Percentiles rank a stretch among this genome's conserved stretches.
phyloP scores from a whole-genome alignment of 306 rosid genomes.

The Begonia masoniana region DNA sequence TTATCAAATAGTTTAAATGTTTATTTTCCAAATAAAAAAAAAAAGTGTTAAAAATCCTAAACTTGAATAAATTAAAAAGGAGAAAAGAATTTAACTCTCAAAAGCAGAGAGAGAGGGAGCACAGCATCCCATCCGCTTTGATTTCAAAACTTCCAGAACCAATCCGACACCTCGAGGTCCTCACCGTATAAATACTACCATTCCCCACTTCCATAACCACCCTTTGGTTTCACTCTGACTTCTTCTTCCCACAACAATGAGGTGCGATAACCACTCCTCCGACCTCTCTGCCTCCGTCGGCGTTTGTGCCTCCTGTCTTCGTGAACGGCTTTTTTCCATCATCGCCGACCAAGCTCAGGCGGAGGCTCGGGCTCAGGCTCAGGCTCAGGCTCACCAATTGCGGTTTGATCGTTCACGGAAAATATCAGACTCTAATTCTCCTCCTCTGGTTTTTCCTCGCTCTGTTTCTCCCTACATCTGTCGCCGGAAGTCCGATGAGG shows the following conservation, averaged over 20 bases:
- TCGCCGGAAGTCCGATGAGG: slow-evolving; percentile 27
- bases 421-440: slow-evolving; percentile 35
- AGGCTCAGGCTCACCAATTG: slow-evolving; percentile 11
- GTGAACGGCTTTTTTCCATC: slow-evolving; percentile 57
- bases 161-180: no score
- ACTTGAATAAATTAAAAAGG: no score
- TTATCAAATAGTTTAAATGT: no score
- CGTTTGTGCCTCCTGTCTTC: slow-evolving; percentile 81
- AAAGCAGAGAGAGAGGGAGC: no score
- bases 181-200: no score
- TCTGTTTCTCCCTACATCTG: slow-evolving; percentile 83
- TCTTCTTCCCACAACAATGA: slow-evolving; percentile 27
- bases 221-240: no score
- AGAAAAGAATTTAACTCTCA: no score
- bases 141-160: no score
- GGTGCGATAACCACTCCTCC: slow-evolving; percentile 67
- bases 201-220: no score
- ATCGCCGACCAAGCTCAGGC: slow-evolving; percentile 49
- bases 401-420: slow-evolving; percentile 19
- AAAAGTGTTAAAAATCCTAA: no score
- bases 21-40: no score
- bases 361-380: slow-evolving; percentile 30
- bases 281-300: slow-evolving; percentile 61
- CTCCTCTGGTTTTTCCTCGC: slow-evolving; percentile 59
- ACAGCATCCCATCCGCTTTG: no score